These are phyloP conservation scores for Sabuloglossum arenarium DNA, from an alignment of 495 filamentous ascomycete species.

Conservation along the genomic window DNA sequence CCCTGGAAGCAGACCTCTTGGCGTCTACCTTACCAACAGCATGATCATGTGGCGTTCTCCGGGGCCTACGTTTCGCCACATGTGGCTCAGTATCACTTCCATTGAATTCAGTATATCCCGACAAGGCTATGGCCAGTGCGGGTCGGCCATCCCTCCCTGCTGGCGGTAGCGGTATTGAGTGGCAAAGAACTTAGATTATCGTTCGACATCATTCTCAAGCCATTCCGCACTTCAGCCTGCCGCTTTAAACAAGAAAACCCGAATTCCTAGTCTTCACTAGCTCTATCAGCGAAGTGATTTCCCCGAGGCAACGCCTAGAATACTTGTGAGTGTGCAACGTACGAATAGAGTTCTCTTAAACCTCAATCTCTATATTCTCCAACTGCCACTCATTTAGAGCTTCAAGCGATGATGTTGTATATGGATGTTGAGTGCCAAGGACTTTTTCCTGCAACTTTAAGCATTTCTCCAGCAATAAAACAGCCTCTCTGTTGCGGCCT, in stretches of 20 bases:
- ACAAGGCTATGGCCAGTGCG: too few species aligned
- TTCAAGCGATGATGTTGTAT: conserved; percentile 3
- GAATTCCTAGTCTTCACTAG: neutral
- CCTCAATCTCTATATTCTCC: conserved; percentile 3
- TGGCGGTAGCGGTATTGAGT: too few species aligned
- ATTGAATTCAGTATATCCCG: too few species aligned
- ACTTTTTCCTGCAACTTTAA: conserved; percentile 1
- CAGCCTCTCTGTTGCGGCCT: conserved; percentile 1
- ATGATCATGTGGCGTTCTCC: too few species aligned
- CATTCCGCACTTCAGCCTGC: neutral
- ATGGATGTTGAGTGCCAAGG: conserved; percentile 5
- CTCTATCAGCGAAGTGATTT: neutral
- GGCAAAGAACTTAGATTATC: neutral
- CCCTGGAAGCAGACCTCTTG: too few species aligned
- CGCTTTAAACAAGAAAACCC: neutral
- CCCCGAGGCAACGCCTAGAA: neutral
- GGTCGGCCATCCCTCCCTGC: too few species aligned
- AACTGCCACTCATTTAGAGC: conserved; percentile 3
- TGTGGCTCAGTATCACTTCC: too few species aligned
- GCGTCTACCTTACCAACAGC: too few species aligned
- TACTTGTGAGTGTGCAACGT: neutral
- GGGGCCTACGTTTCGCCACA: too few species aligned
- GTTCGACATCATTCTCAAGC: neutral
- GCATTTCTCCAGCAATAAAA: conserved; percentile 4
- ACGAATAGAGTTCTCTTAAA: neutral